Conservation (phyloP, 2,329 filamentous ascomycete genomes). For the Cadophora gregata region DNA sequence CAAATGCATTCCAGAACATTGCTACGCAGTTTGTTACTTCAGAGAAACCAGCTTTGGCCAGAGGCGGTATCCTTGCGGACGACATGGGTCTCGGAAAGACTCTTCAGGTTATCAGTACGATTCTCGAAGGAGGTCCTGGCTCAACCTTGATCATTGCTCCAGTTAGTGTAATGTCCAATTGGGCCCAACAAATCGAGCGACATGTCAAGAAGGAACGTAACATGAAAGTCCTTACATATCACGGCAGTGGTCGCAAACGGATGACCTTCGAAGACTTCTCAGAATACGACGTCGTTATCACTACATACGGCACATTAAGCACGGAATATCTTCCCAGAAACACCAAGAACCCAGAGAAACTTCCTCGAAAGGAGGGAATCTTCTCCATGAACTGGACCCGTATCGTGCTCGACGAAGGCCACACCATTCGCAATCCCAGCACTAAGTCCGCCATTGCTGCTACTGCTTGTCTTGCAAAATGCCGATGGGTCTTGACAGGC, state of each 20-base stretch:
- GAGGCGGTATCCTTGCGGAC: constrained; percentile 85
- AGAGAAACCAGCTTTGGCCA: constrained; percentile 67
- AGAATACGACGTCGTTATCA: constrained; percentile 78
- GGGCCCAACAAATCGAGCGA: constrained; percentile 77
- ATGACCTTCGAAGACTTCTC: constrained; percentile 61
- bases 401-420: constrained; percentile 83
- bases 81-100: constrained; percentile 97
- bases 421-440: constrained; percentile 78
- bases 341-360: constrained; percentile 50
- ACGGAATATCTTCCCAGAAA: constrained; percentile 63
- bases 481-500: constrained; percentile 80
- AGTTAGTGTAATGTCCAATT: constrained; percentile 88
- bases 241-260: constrained; percentile 66
- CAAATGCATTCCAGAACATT: constrained; percentile 65
- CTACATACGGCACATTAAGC: constrained; percentile 80
- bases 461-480: constrained; percentile 68
- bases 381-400: constrained; percentile 77
- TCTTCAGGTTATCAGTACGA: constrained; percentile 81
- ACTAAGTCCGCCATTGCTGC: constrained; percentile 76
- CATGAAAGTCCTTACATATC: constrained; percentile 75
- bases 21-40: constrained; percentile 72
- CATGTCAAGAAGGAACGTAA: constrained; percentile 70
- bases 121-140: constrained; percentile 62
- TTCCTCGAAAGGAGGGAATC: constrained; percentile 54
- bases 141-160: constrained; percentile 82